Conservation (phyloP, 306 rosid genomes). For the Astragalus membranaceus region DNA sequence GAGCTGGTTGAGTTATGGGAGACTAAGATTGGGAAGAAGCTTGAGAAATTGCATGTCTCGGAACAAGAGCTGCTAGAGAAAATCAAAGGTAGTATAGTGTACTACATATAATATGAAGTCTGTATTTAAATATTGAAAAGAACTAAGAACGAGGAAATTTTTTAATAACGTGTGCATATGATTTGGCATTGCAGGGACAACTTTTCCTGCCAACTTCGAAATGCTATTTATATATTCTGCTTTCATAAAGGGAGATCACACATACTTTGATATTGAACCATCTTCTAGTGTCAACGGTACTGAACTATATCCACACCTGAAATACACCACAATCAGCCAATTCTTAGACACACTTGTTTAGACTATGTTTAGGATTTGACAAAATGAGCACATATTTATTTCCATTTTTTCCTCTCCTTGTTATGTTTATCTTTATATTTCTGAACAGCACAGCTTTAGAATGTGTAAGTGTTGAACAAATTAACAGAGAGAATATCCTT, state of each 20-base stretch:
- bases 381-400: too few species aligned
- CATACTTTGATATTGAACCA: constrained; percentile 52
- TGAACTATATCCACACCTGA: constrained; percentile 55
- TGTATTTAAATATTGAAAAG: too few species aligned
- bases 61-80: constrained; percentile 52
- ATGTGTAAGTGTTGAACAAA: too few species aligned
- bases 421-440: too few species aligned
- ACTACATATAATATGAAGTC: neutral
- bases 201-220: constrained; percentile 57
- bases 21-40: constrained; percentile 60
- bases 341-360: constrained; percentile 50
- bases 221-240: constrained; percentile 65
- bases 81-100: constrained; percentile 44
- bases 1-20: constrained; percentile 77
- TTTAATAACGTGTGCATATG: too few species aligned
- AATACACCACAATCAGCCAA: constrained; percentile 54
- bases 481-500: too few species aligned
- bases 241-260: constrained; percentile 83
- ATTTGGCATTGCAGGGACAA: constrained; percentile 45
- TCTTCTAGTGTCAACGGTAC: constrained; percentile 55
- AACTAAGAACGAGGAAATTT: neutral
- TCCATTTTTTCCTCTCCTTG: too few species aligned
- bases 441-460: too few species aligned
- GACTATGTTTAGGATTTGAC: too few species aligned
- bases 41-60: constrained; percentile 45